Conservation (phyloP, 768 basidiomycete genomes). For the Amanita subjunquillea region DNA sequence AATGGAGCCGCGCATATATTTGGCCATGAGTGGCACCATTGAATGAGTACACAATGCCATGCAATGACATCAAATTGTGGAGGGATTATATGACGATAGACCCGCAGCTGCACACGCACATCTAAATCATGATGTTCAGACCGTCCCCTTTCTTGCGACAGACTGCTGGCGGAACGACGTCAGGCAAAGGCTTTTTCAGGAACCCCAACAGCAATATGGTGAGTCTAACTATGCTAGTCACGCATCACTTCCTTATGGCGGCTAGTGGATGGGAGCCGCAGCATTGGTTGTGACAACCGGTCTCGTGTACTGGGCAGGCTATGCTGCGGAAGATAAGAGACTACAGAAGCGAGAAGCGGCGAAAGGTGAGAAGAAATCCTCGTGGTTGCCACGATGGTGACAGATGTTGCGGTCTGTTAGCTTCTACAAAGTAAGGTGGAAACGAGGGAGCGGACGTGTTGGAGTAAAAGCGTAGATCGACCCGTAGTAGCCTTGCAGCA, state of each 20-base stretch:
- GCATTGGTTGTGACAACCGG: constrained; percentile 15
- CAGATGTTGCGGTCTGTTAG: not conserved
- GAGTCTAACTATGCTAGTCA: not conserved
- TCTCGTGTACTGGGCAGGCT: constrained; percentile 18
- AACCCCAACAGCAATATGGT: constrained; percentile 6
- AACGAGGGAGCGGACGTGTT: not conserved
- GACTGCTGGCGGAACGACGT: not conserved
- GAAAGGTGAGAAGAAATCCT: not conserved
- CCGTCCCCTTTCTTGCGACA: constrained; percentile 3
- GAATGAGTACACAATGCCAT: not conserved
- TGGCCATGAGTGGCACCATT: not conserved
- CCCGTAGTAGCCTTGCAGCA: not conserved
- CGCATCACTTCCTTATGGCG: not conserved
- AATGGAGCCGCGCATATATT: not conserved
- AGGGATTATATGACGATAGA: not conserved
- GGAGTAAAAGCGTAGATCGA: not conserved
- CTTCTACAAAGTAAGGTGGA: constrained; percentile 1
- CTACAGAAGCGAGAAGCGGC: constrained; percentile 4
- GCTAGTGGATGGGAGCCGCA: constrained; percentile 15
- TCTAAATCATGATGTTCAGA: constrained; percentile 1
- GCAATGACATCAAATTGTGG: not conserved
- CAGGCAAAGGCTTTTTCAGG: constrained; percentile 3
- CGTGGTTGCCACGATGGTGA: not conserved
- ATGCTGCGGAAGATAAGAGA: constrained; percentile 12
- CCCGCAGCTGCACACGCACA: not conserved